Evolutionary conservation across 768 basidiomycete species (phyloP), one percentile per base, ranked within the genome.

Genomic region (Leccinum imitatum): DNA sequence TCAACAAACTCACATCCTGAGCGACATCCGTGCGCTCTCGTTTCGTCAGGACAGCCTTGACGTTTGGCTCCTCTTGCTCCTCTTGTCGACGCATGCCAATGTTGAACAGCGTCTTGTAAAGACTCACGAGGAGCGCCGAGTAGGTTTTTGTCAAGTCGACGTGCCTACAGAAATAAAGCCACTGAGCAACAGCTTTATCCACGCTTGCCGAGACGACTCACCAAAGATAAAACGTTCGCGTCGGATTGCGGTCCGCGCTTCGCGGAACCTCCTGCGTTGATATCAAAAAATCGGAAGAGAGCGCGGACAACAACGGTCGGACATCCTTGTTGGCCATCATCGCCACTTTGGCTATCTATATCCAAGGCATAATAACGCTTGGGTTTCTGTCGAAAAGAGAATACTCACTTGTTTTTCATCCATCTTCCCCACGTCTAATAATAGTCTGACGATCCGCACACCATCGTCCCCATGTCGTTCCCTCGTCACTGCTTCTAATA

Each of bases 261-360:
- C 90, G 90, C 5, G 97, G 91, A 2, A 98, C 89, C 74, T 98
- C 95, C 77, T 97, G 94, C 11, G 90, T 89, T 69, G 91, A 93
- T 65, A 98, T 87, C 56, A 98, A 71, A 35, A 86, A 88, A 68
- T 95, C 87, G 3, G 87, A 31, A 79, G 93, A 87, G 53, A 99
- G 82, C 4, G 86, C 84, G 21, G 91, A 83, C 57, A 97, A 79
- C 50, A 93, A 76, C 4, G 33, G 33, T 33, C 33, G 33, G 57
- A 91, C 89, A 64, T 94, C 91, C 71, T 93, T 93, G 35, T 89
- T 81, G 2, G 92, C 84, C 80, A 98, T 90, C 91, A 99, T 93
- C 15, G 93, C 91, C 53, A 89, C 80, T 33, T 73, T 96, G 35
- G 14, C 35, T 37, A 37, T 37, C 35, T 6, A 37, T 37, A 9